These are phyloP conservation scores for Mortierella hygrophila DNA, from an alignment of 192 early-diverging fungal genomes.

Conservation along the genomic window DNA sequence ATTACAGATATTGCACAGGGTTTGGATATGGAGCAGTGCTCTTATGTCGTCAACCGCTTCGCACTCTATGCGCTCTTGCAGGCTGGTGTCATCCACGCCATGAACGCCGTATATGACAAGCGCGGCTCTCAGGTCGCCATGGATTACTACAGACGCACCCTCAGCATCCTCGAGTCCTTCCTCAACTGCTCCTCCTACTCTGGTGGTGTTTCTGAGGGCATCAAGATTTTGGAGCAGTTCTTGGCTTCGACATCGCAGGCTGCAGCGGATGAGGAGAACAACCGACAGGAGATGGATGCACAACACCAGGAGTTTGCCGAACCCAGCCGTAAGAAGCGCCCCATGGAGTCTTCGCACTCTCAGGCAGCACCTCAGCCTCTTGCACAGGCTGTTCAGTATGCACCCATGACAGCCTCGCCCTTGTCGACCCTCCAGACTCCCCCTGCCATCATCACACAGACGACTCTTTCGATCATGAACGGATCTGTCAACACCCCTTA, in stretches of 20 bases:
- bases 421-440: not conserved
- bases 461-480: slow-evolving; percentile 28
- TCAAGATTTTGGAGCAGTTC: slow-evolving; percentile 55
- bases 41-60: slow-evolving; percentile 50
- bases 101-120: slow-evolving; percentile 56
- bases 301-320: slow-evolving; percentile 18
- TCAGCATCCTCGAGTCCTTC: slow-evolving; percentile 41
- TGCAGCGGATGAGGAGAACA: slow-evolving; percentile 36
- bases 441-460: slow-evolving; percentile 7
- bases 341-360: slow-evolving; percentile 17
- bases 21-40: slow-evolving; percentile 52
- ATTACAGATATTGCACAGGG: slow-evolving; percentile 54
- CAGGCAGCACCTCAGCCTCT: slow-evolving; percentile 6
- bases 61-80: slow-evolving; percentile 51
- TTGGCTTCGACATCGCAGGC: slow-evolving; percentile 39
- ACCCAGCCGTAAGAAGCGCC: slow-evolving; percentile 50
- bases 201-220: slow-evolving; percentile 50
- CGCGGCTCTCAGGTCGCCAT: slow-evolving; percentile 45
- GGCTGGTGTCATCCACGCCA: slow-evolving; percentile 51
- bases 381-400: slow-evolving; percentile 14
- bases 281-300: not conserved
- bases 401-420: slow-evolving; percentile 9
- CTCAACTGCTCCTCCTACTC: slow-evolving; percentile 38
- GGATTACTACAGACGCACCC: slow-evolving; percentile 51
- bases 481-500: slow-evolving; percentile 7